Conservation (phyloP, 306 rosid genomes). For the Malus fusca region DNA sequence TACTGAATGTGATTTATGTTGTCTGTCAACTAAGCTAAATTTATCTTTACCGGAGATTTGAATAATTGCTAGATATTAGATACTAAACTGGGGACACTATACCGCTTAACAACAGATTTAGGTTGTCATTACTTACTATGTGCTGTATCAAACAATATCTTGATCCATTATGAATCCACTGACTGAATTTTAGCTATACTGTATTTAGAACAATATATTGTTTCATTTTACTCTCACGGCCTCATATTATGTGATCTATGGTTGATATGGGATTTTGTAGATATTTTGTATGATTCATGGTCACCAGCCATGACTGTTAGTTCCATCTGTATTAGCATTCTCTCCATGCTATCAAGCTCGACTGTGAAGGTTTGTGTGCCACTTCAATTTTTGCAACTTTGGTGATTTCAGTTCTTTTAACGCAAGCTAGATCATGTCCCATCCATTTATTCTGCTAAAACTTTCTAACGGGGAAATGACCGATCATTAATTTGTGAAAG, state of each 20-base stretch:
- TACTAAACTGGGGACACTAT: background rate
- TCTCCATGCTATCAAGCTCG: constrained; percentile 99
- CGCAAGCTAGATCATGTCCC: background rate
- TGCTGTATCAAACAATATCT: background rate
- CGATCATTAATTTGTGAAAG: background rate
- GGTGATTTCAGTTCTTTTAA: constrained; percentile 5
- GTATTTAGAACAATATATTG: background rate
- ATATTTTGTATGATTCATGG: constrained; percentile 98
- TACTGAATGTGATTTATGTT: background rate
- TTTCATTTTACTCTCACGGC: background rate
- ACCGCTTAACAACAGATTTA: background rate
- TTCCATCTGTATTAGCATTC: constrained; percentile 98
- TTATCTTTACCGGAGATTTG: background rate
- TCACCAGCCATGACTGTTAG: constrained; percentile 99
- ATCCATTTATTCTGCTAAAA: background rate
- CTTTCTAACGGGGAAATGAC: background rate
- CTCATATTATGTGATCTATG: constrained; percentile 23
- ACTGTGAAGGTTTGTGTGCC: constrained; percentile 63
- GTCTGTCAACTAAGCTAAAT: background rate
- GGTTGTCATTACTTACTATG: background rate
- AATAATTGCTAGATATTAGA: background rate
- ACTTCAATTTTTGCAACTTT: constrained; percentile 1
- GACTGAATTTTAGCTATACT: background rate
- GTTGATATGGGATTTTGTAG: constrained; percentile 42
- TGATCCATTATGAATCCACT: background rate